phyloP scores from a whole-genome alignment of 2,329 filamentous ascomycete genomes.

The Epichloe gansuensis region DNA sequence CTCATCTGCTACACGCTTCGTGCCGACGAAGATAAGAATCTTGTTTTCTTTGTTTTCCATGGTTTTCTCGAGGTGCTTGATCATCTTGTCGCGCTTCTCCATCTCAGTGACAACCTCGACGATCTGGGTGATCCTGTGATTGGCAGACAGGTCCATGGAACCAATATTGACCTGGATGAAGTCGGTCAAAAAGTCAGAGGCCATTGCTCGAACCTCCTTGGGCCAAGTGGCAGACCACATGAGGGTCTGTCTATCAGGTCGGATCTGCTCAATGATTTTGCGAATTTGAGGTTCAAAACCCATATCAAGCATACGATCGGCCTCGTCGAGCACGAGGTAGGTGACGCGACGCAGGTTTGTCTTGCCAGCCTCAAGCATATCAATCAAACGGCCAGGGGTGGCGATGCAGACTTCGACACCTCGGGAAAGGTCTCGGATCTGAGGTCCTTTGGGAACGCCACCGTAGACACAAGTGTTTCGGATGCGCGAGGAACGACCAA shows the following conservation, averaged over 20 bases:
- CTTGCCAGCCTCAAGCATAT: constrained; percentile 96
- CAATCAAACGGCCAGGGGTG: constrained; percentile 92
- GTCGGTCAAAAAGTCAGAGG: constrained; percentile 79
- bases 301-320: constrained; percentile 99
- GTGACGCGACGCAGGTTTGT: constrained; percentile 97
- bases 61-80: constrained; percentile 92
- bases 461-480: constrained; percentile 98
- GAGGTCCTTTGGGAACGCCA: constrained; percentile 93
- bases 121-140: constrained; percentile 95
- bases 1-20: constrained; percentile 92
- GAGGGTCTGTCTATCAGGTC: constrained; percentile 94
- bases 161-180: constrained; percentile 99
- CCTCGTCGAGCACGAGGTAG: constrained; percentile 96
- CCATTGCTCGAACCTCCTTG: constrained; percentile 90
- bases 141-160: constrained; percentile 89
- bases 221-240: constrained; percentile 99
- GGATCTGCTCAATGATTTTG: constrained; percentile 96
- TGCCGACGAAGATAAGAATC: constrained; percentile 84
- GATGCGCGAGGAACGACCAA: constrained; percentile 93
- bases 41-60: constrained; percentile 97
- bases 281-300: constrained; percentile 99
- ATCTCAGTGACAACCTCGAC: constrained; percentile 93
- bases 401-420: constrained; percentile 98
- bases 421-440: constrained; percentile 87
- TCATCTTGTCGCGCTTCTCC: constrained; percentile 96